Evolutionary conservation across 805 yeast genomes (phyloP), one percentile per base, ranked within the genome.

Genomic region (Suhomyces emberorum): DNA sequence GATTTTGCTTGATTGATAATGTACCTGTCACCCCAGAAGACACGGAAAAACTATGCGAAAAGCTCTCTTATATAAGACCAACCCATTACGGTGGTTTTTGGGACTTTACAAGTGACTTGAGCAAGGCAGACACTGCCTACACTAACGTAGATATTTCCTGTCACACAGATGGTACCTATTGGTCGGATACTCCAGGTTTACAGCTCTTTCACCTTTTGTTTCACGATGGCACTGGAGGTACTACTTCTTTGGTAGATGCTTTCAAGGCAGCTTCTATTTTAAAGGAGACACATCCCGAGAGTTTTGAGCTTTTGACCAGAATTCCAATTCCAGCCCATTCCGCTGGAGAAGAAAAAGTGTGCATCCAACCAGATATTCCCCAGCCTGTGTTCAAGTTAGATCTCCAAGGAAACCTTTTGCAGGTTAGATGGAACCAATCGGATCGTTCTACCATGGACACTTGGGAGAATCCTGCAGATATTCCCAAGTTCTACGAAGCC

Each of bases 81-180:
- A 81, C 88, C 2, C 88, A 81, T 52, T 81, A 82, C 46, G 88
- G 87, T n/a, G 87, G 84, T 1, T 81, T 82, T 59, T 82, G 88
- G 87, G 86, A 80, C 52, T 81, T 82, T 56, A 81, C 88, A 8
- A 70, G 84, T 4, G 84, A 81, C 49, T 61, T 81, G 49, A 69
- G 79, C 30, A 78, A 75, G 60, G 74, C 76, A 39, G 88, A 81
- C 50, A 79, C 85, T 3, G 88, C 88, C 3, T 81, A 81, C 53
- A 81, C 87, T 11, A 78, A 79, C 48, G 65, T 80, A 37, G 82
- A 77, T 43, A 76, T 81, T 34, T 74, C 76, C 6, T 59, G 75
- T 8, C 88, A 81, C 49, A 81, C 87, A 2, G 88, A 81, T 54
- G 88, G 88, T 4, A 81, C 87, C 1, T 82, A 81, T 51, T 81